A percentile compares a stretch with the other conserved stretches of the same genome.
These are phyloP conservation scores for Saturnispora gosingensis DNA, from an alignment of 805 yeast genomes.

Conservation along the genomic window DNA sequence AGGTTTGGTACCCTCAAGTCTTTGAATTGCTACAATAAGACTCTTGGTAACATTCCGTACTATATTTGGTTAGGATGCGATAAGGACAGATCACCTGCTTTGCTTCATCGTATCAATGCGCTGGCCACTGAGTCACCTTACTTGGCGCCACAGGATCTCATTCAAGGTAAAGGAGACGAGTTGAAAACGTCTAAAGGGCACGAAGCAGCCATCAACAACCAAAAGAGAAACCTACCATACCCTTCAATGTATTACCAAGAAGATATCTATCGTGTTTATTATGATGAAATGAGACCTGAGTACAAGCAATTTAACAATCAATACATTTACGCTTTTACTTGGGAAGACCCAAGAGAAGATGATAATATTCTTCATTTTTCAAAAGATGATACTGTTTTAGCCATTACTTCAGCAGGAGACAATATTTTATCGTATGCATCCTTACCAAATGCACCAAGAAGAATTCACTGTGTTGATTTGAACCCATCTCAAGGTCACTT, in stretches of 20 bases:
- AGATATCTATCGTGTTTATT: conserved; percentile 72
- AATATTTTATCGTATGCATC: conserved; percentile 67
- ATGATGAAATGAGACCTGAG: conserved; percentile 59
- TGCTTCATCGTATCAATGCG: conserved; percentile 49
- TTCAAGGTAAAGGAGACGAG: conserved; percentile 13
- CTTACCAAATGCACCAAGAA: conserved; percentile 60
- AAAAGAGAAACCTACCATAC: conserved; percentile 58
- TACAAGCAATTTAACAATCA: conserved; percentile 68
- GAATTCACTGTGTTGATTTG: conserved; percentile 78
- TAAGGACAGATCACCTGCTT: conserved; percentile 42
- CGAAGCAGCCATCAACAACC: conserved; percentile 61
- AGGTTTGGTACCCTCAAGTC: conserved; percentile 75
- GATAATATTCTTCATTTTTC: conserved; percentile 52
- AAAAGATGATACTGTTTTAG: conserved; percentile 62
- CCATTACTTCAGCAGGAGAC: conserved; percentile 84
- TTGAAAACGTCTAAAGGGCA: conserved; percentile 56
- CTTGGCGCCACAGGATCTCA: conserved; percentile 47
- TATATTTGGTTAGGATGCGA: conserved; percentile 78
- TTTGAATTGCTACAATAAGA: conserved; percentile 53
- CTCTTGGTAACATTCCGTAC: conserved; percentile 68
- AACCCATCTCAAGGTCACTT: conserved; percentile 79
- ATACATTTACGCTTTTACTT: conserved; percentile 79
- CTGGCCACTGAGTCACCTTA: conserved; percentile 79
- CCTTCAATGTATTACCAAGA: conserved; percentile 75
- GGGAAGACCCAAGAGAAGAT: conserved; percentile 89